These are phyloP conservation scores for Alternaria arborescens DNA, from an alignment of 2,329 filamentous ascomycete species.

Conservation along the genomic window DNA sequence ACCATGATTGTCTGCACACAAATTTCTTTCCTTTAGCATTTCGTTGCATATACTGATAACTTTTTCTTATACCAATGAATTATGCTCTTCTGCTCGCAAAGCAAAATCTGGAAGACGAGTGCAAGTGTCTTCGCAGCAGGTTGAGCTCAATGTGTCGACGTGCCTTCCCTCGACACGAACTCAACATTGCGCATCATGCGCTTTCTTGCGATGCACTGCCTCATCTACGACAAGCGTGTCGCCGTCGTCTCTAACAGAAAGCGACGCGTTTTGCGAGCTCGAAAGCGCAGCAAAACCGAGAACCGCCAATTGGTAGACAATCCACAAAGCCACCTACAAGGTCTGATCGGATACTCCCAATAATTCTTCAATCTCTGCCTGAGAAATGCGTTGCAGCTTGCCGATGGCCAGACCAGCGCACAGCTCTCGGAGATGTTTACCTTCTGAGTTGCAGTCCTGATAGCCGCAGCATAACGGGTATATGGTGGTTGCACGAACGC, in stretches of 20 bases:
- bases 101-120: neutral
- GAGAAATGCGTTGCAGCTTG: no score
- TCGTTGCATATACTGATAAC: neutral
- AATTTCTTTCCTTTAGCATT: rapidly evolving
- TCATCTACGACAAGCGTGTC: no score
- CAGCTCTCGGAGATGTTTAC: neutral
- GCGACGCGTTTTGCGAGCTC: neutral
- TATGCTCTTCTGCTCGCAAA: neutral
- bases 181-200: no score
- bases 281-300: neutral
- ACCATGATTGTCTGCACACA: rapidly evolving
- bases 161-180: no score
- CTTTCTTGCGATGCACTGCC: no score
- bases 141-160: no score
- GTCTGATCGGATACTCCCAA: neutral
- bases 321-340: neutral
- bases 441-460: neutral
- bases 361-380: neutral
- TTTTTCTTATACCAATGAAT: neutral
- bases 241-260: neutral
- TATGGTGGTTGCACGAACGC: neutral
- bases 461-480: neutral
- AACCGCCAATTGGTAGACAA: neutral
- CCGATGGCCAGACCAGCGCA: neutral
- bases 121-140: neutral